Conservation (phyloP, 805 yeast genomes). For the Candida fluviatilis region DNA sequence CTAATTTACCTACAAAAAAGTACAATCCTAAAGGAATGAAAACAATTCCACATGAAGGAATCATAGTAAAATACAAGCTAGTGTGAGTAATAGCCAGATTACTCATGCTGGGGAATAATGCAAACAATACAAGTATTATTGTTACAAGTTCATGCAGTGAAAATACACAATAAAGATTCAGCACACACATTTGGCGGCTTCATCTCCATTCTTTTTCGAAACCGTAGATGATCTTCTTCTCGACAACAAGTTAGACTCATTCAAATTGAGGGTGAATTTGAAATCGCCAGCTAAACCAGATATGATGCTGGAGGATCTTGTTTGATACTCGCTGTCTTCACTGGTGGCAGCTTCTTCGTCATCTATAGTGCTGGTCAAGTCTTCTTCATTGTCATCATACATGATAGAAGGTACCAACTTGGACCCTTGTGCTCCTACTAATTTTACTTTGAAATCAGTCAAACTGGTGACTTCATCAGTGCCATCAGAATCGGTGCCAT, state of each 20-base stretch:
- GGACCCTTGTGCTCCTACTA: conserved; percentile 1
- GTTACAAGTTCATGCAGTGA: conserved; percentile 2
- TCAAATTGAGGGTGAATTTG: conserved; percentile 56
- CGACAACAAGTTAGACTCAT: conserved; percentile 60
- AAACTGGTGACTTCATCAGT: conserved; percentile 21
- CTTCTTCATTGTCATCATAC: conserved; percentile 17
- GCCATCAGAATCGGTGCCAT: conserved; percentile 16
- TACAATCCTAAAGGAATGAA: too few relatives aligned
- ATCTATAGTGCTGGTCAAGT: conserved; percentile 11
- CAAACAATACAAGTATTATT: too few relatives aligned
- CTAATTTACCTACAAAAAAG: too few relatives aligned
- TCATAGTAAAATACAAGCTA: too few relatives aligned
- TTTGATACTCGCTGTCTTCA: conserved; percentile 21
- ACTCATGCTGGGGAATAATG: neutral
- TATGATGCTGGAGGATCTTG: conserved; percentile 36
- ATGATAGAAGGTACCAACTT: conserved; percentile 1
- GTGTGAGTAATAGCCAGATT: conserved; percentile 3
- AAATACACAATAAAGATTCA: neutral
- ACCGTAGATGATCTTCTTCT: conserved; percentile 42
- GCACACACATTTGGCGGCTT: neutral
- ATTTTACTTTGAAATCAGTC: conserved; percentile 4
- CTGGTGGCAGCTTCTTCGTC: conserved; percentile 12
- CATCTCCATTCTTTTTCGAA: conserved; percentile 1
- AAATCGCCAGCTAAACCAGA: conserved; percentile 37
- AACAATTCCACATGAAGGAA: too few relatives aligned